Conservation (phyloP, 495 filamentous ascomycete species). For the Glutinoglossum americanum region DNA sequence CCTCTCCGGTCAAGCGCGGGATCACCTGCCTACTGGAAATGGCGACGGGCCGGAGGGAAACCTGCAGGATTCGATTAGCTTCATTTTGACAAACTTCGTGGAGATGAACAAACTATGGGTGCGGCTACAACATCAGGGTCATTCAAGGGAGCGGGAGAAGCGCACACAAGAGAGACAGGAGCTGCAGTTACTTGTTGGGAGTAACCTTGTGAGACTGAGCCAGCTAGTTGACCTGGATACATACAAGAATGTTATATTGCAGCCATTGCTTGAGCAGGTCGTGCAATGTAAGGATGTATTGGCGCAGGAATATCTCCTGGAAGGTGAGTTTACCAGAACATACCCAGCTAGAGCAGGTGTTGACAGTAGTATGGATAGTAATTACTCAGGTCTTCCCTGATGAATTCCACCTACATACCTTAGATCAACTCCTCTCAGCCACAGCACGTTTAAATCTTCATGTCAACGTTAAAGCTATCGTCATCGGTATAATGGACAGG, state of each 20-base stretch:
- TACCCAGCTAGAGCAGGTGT: neutral
- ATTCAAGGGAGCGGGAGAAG: conserved; percentile 81
- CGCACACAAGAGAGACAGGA: conserved; percentile 88
- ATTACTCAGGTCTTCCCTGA: conserved; percentile 98
- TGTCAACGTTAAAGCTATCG: conserved; percentile 93
- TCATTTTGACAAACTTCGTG: conserved; percentile 93
- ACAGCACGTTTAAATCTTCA: conserved; percentile 82
- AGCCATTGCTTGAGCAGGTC: conserved; percentile 81
- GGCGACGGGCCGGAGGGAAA: conserved; percentile 65
- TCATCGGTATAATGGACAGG: conserved; percentile 93
- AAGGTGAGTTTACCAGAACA: conserved; percentile 28
- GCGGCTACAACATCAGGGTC: conserved; percentile 87
- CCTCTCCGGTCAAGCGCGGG: conserved; percentile 24
- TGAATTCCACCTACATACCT: conserved; percentile 89
- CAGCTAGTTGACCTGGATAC: conserved; percentile 85
- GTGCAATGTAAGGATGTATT: conserved; percentile 94
- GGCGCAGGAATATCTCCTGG: conserved; percentile 90
- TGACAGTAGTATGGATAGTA: conserved; percentile 29
- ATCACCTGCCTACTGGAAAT: conserved; percentile 18
- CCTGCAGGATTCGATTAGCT: conserved; percentile 90
- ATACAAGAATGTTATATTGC: conserved; percentile 80
- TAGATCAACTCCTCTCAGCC: conserved; percentile 81
- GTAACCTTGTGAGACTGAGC: conserved; percentile 84
- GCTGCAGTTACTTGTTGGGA: conserved; percentile 83
- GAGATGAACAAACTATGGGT: conserved; percentile 99